These are phyloP conservation scores for Rhodotorula sp. DNA, from an alignment of 1,284 basidiomycete species.

Conservation along the genomic window DNA sequence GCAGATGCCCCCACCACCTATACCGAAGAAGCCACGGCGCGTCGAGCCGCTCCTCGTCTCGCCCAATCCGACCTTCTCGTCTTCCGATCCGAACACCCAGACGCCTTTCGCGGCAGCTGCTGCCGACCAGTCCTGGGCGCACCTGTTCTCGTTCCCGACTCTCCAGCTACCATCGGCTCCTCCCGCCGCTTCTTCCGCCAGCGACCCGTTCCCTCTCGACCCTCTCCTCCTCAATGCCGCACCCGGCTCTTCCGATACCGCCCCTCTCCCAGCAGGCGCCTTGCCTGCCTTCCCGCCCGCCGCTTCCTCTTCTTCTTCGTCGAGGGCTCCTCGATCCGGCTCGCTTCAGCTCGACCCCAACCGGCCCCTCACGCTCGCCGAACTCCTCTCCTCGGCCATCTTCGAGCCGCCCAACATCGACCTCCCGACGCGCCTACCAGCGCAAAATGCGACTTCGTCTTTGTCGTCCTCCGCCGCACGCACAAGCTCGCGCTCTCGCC, in stretches of 20 bases:
- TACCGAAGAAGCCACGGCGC: constrained; percentile 29
- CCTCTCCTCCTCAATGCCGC: not conserved
- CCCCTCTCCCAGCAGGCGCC: too few species aligned
- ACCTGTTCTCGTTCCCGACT: constrained; percentile 7
- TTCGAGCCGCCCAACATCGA: constrained; percentile 34
- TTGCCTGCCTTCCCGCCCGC: too few species aligned
- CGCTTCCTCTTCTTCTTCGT: not conserved
- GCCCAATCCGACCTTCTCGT: not conserved
- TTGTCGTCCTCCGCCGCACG: too few species aligned
- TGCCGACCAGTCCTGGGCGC: not conserved
- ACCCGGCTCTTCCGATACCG: too few species aligned
- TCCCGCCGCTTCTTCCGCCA: not conserved
- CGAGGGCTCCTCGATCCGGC: not conserved
- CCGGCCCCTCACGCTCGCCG: constrained; percentile 19
- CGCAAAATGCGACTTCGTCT: too few species aligned
- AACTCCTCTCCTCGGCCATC: constrained; percentile 23
- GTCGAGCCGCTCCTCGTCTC: constrained; percentile 32
- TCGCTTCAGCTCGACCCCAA: not conserved
- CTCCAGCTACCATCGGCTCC: not conserved
- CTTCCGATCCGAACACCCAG: not conserved
- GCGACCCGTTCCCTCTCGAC: not conserved
- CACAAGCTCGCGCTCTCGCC: not conserved
- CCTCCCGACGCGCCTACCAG: constrained; percentile 5
- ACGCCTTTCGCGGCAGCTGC: constrained; percentile 1
- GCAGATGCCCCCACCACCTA: constrained; percentile 29